Evolutionary conservation across 176 grass and related monocot genomes (phyloP).

Genomic region (Avena insularis): DNA sequence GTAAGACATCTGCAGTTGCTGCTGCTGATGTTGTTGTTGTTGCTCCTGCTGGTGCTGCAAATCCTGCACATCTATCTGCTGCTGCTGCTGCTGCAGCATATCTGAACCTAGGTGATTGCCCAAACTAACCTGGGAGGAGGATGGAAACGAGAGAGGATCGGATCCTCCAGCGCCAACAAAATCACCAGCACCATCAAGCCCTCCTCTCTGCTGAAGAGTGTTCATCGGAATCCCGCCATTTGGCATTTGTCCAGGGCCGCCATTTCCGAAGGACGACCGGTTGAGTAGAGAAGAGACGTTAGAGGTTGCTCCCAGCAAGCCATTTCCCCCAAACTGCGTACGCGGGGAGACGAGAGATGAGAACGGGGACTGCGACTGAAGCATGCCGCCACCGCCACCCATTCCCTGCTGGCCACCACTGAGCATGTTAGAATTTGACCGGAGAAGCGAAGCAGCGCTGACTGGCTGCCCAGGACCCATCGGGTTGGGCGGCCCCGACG

Average conservation of each 20-base stretch:
- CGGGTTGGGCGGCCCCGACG: constrained; percentile 79
- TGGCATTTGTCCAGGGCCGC: constrained; percentile 46
- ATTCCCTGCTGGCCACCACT: constrained; percentile 57
- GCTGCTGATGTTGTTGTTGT: constrained; percentile 43
- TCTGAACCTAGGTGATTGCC: constrained; percentile 61
- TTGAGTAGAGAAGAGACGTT: constrained; percentile 83
- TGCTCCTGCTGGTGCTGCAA: constrained; percentile 44
- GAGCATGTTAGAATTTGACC: constrained; percentile 73
- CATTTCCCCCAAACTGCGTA: constrained; percentile 67
- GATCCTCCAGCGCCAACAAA: constrained; percentile 43
- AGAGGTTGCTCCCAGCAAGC: constrained; percentile 68
- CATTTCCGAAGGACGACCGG: constrained; percentile 58
- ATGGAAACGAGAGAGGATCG: constrained; percentile 67
- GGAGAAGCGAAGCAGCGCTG: constrained; percentile 66
- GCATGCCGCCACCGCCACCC: constrained; percentile 48
- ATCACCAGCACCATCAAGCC: constrained; percentile 51
- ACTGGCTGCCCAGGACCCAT: constrained; percentile 73
- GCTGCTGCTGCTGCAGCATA: constrained; percentile 57
- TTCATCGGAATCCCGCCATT: constrained; percentile 53
- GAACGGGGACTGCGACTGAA: constrained; percentile 69
- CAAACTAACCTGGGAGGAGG: constrained; percentile 57
- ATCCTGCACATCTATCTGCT: constrained; percentile 68
- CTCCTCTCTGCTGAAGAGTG: constrained; percentile 57
- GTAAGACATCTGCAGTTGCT: constrained; percentile 47
- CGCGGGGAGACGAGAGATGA: constrained; percentile 74